phyloP scores from a whole-genome alignment of 208 protist species.

The Leishmania tropica region DNA sequence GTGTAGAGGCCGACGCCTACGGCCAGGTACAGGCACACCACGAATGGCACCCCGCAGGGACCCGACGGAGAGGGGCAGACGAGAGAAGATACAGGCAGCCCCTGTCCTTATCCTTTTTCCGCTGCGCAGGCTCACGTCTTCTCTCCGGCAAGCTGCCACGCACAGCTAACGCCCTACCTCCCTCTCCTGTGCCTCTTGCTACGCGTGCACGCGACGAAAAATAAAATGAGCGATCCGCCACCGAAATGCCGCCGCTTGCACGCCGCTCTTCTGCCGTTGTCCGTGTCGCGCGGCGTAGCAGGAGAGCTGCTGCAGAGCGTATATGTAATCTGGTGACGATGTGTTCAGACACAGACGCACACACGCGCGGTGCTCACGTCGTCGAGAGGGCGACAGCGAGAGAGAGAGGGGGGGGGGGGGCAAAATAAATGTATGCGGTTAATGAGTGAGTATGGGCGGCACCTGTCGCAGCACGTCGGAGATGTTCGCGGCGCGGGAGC shows the following conservation, averaged over 20 bases:
- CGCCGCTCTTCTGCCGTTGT: background rate
- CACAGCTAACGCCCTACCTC: background rate
- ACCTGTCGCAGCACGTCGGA: background rate
- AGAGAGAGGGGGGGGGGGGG: background rate
- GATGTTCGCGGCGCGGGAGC: background rate
- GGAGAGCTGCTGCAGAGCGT: background rate
- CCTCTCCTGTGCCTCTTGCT: background rate
- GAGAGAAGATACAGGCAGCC: background rate
- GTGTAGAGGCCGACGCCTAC: background rate
- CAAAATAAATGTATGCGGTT: background rate
- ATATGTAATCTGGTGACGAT: background rate
- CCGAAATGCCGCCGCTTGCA: background rate
- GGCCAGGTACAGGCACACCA: background rate
- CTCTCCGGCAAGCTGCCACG: background rate
- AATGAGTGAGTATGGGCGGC: background rate
- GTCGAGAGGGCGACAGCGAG: background rate
- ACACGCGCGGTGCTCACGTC: background rate
- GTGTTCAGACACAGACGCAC: background rate
- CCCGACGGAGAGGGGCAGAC: background rate
- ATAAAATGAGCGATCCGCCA: background rate
- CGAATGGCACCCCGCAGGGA: background rate
- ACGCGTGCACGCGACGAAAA: too few relatives aligned
- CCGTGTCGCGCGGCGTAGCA: background rate
- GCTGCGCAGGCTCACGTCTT: background rate
- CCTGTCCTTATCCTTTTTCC: background rate